A percentile compares a stretch with the other conserved stretches of the same genome.
Evolutionary conservation across 331 rosid species (phyloP).

Genomic region (Ulmus americana): DNA sequence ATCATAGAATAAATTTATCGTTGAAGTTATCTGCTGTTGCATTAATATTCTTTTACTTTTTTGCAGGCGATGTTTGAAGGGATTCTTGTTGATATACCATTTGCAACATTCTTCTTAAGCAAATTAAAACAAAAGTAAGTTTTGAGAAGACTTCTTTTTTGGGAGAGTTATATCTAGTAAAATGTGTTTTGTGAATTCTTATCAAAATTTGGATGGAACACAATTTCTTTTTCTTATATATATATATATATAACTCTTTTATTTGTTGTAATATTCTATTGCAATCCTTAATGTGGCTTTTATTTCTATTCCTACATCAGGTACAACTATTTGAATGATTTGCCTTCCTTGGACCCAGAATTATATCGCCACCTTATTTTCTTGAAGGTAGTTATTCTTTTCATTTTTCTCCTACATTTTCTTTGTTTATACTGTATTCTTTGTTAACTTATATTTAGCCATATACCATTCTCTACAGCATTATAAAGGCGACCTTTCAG

Average conservation of each 20-base stretch:
- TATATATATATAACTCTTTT: background rate
- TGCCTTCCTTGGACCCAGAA: conserved; percentile 95
- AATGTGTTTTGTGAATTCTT: too few relatives aligned
- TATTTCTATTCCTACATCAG: conserved; percentile 29
- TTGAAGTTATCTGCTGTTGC: background rate
- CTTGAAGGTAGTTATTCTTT: conserved; percentile 54
- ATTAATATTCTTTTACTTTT: conserved; percentile 9
- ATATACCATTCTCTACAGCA: conserved; percentile 48
- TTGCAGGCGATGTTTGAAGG: conserved; percentile 98
- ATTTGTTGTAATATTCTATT: background rate
- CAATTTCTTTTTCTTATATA: too few relatives aligned
- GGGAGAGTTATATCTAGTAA: too few relatives aligned
- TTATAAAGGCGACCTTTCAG: conserved; percentile 70
- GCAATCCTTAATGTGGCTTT: conserved; percentile 12
- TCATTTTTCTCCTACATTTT: conserved; percentile 15
- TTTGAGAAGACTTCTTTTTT: conserved; percentile 5
- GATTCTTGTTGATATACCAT: conserved; percentile 93
- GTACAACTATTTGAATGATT: conserved; percentile 90
- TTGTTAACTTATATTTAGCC: background rate
- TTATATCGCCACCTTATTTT: conserved; percentile 95
- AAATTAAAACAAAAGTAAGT: conserved; percentile 93
- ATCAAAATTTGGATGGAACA: too few relatives aligned
- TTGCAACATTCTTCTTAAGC: conserved; percentile 96
- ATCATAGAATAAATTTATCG: background rate
- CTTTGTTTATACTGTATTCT: background rate